Evolutionary conservation across 192 early-diverging fungal genomes (phyloP).

Genomic region (Rhizoclosmatium globosum): DNA sequence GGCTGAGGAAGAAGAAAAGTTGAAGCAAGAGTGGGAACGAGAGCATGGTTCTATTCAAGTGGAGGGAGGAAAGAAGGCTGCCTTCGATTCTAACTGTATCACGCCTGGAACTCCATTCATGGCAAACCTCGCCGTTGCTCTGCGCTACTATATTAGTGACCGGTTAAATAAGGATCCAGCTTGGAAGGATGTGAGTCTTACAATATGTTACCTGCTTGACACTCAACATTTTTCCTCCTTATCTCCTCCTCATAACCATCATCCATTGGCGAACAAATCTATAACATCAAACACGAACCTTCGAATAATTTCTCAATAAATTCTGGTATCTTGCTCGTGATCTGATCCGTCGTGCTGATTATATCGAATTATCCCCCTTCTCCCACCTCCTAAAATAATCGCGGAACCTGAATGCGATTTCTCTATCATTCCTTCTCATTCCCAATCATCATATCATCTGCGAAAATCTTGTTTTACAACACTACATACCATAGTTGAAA

Average conservation of each 20-base stretch:
- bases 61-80: conserved; percentile 64
- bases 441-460: background rate
- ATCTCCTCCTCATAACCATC: background rate
- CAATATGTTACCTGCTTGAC: background rate
- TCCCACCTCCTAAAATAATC: background rate
- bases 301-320: conserved; percentile 14
- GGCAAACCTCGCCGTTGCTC: conserved; percentile 82
- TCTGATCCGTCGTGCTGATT: too few relatives aligned
- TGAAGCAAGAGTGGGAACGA: conserved; percentile 57
- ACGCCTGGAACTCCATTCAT: conserved; percentile 98
- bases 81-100: conserved; percentile 98
- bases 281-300: background rate
- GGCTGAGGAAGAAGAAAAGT: conserved; percentile 60
- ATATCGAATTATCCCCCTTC: conserved; percentile 4
- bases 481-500: conserved; percentile 59
- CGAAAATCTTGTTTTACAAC: too few relatives aligned
- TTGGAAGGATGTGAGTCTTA: conserved; percentile 76
- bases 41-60: conserved; percentile 27
- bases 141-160: conserved; percentile 92
- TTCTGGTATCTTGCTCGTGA: conserved; percentile 20
- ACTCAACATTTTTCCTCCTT: background rate
- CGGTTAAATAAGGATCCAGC: conserved; percentile 87
- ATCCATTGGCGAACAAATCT: background rate
- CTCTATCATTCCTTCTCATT: background rate
- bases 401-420: background rate